These are phyloP conservation scores for Pouteria glomerata DNA, from an alignment of 148 eudicot genomes.

Conservation along the genomic window DNA sequence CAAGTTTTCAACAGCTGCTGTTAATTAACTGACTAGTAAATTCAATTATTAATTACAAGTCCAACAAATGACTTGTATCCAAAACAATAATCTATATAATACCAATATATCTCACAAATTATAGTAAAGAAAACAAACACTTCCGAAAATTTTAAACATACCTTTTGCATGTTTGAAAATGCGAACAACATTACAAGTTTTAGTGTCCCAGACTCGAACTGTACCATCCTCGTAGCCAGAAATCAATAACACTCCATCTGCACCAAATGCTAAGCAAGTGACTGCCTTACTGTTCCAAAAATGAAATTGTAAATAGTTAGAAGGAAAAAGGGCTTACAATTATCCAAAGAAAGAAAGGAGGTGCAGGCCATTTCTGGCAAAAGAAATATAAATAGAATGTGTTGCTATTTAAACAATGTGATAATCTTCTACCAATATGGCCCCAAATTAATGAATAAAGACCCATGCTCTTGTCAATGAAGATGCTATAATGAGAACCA, in stretches of 20 bases:
- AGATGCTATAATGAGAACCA: not conserved
- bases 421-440: not conserved
- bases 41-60: no score
- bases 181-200: slow-evolving; percentile 56
- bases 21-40: no score
- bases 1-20: no score
- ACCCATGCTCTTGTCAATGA: not conserved
- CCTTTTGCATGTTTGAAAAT: slow-evolving; percentile 81
- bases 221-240: slow-evolving; percentile 92
- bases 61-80: no score
- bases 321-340: not conserved
- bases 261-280: slow-evolving; percentile 63
- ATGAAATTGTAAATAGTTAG: not conserved
- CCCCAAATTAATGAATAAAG: not conserved
- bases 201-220: slow-evolving; percentile 89
- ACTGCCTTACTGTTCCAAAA: slow-evolving; percentile 65
- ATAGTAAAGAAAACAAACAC: not conserved
- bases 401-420: not conserved
- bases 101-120: no score
- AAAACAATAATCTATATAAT: no score
- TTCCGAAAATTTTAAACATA: slow-evolving; percentile 18
- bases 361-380: not conserved
- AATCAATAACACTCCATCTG: slow-evolving; percentile 63
- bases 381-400: not conserved
- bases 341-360: no score